phyloP scores from a whole-genome alignment of 148 eudicot species.

The Rhododendron simsii region DNA sequence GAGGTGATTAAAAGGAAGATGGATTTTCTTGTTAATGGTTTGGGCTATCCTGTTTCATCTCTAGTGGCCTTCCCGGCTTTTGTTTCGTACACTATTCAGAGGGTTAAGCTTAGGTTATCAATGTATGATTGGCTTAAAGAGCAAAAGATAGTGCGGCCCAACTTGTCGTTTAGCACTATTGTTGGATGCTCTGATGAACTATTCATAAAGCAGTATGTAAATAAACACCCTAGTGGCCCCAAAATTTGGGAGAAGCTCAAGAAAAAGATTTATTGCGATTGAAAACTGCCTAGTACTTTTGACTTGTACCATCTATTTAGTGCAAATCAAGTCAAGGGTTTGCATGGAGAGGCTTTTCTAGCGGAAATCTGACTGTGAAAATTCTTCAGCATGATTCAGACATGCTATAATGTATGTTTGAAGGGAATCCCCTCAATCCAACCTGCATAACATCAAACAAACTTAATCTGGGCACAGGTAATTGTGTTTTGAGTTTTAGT shows the following conservation, averaged over 20 bases:
- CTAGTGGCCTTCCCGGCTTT: conserved; percentile 46
- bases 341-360: not conserved
- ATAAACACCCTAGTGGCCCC: conserved; percentile 55
- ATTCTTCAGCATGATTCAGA: not conserved
- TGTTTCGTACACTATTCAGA: conserved; percentile 38
- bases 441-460: not conserved
- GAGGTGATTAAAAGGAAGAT: conserved; percentile 48
- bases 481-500: not conserved
- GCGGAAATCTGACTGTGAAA: not conserved
- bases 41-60: conserved; percentile 59
- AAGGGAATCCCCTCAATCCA: not conserved
- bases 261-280: conserved; percentile 25
- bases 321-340: not conserved
- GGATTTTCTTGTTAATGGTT: conserved; percentile 44
- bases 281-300: not conserved
- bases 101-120: conserved; percentile 57
- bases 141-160: conserved; percentile 26
- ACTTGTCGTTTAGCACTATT: conserved; percentile 49
- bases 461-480: not conserved
- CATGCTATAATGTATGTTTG: not conserved
- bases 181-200: conserved; percentile 38
- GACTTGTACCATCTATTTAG: not conserved
- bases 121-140: conserved; percentile 67
- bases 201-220: conserved; percentile 44
- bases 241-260: conserved; percentile 50